Base-by-base conservation (phyloP, 192 early-diverging fungal genomes). In the Podila epicladia region DNA sequence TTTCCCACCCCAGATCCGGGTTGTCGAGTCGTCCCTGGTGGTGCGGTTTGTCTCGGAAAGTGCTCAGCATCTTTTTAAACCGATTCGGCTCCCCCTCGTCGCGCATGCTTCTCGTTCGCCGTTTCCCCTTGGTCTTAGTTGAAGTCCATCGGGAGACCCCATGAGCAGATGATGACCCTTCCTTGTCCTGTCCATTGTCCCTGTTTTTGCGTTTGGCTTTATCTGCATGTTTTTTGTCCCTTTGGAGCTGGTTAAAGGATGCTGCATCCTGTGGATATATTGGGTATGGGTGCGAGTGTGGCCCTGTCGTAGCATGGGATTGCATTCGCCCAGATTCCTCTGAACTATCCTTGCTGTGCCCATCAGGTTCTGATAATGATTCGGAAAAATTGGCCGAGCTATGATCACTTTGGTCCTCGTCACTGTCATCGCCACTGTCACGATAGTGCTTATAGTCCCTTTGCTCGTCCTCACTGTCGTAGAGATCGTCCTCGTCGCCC, bases 41-140 rank as follows among this genome's bases (percentile, higher is more conserved):
- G 13, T 63, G 60, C n/a, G 19, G 35, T 37, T 19, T 38, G n/a
- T 60, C 64, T 26, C 64, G 64, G 29, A 35, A 51, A 6, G 31
- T 13, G 26, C 76, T 61, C 29, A 79, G 51, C 9, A 79, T n/a
- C 41, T 63, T 72, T 38, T 72, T 67, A 32, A 79, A 19, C 50
- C 65, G 32, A 58, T 55, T 68, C 2, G 49, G 50, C 31, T 79
- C 76, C 5, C 70, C 76, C 15, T 79, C 76, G 20, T 79, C 76
- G 28, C 75, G 22, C 68, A 78, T 66, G 15, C 75, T 78, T 37
- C 68, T 72, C 11, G 76, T 79, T 2, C 65, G 57, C n/a, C 67
- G 67, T 29, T 71, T 78, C 13, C 31, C 58, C 15, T 57, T 59
- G 6, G 58, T 15, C 22, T 29, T 55, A 33, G 19, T 38, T 26